Conservation (phyloP, 164 flowering plant species). For the Tinospora cordifolia region DNA sequence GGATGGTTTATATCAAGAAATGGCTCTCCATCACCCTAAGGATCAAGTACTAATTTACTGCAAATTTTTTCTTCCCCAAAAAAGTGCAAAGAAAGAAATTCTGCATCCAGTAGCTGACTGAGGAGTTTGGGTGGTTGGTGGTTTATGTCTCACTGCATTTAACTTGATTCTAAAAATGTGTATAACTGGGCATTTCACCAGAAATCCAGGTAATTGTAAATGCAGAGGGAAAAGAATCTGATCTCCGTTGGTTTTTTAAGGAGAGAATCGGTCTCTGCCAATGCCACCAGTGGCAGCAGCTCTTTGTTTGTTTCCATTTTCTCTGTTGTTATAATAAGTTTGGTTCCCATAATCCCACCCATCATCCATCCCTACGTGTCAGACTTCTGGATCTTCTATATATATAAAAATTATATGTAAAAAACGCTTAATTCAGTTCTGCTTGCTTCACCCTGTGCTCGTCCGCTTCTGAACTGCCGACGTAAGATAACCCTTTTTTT, state of each 20-base stretch:
- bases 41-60: neutral
- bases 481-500: too few relatives aligned
- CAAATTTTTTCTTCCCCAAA: neutral
- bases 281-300: neutral
- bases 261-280: slow-evolving; percentile 1
- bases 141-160: neutral
- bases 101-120: too few relatives aligned
- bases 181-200: neutral
- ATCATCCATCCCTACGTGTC: too few relatives aligned
- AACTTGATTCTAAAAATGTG: neutral
- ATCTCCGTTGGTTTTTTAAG: slow-evolving; percentile 9
- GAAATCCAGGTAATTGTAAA: slow-evolving; percentile 4
- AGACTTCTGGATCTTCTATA: too few relatives aligned
- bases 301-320: too few relatives aligned
- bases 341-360: too few relatives aligned
- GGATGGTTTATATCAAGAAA: neutral
- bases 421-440: too few relatives aligned
- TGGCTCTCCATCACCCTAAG: neutral
- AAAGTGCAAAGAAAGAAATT: neutral
- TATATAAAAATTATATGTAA: too few relatives aligned
- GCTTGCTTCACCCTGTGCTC: too few relatives aligned
- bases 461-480: too few relatives aligned
- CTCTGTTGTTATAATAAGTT: too few relatives aligned
- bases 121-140: too few relatives aligned
- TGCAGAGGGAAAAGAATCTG: neutral